Conservation (phyloP, 257 asterid genomes). For the Solanum sitiens region DNA sequence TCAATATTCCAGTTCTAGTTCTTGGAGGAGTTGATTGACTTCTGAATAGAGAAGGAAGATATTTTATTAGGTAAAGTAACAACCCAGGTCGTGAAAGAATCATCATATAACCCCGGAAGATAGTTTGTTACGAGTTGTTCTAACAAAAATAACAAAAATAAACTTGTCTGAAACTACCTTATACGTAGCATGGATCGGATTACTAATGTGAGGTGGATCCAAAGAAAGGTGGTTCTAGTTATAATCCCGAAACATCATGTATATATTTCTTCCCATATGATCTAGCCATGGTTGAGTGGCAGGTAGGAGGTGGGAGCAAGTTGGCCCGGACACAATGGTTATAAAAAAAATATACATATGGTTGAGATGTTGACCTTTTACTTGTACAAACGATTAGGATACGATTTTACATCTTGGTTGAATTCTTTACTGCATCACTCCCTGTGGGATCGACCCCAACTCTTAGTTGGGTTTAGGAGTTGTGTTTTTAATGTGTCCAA, state of each 20-base stretch:
- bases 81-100: neutral
- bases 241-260: neutral
- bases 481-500: too few relatives aligned
- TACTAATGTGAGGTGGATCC: neutral
- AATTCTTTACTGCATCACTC: too few relatives aligned
- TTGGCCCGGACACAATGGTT: neutral
- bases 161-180: neutral
- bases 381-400: too few relatives aligned
- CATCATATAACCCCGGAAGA: neutral
- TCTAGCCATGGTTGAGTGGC: neutral
- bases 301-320: neutral
- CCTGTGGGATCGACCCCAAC: too few relatives aligned
- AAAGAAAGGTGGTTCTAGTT: neutral
- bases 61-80: neutral
- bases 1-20: neutral
- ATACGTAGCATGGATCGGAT: neutral
- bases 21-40: neutral
- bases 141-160: neutral
- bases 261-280: neutral
- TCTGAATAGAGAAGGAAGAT: neutral
- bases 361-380: too few relatives aligned
- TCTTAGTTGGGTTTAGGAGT: too few relatives aligned
- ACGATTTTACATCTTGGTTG: too few relatives aligned
- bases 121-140: neutral
- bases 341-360: neutral